These are phyloP conservation scores for Cornus kousa DNA, from an alignment of 148 eudicot species.

Conservation along the genomic window DNA sequence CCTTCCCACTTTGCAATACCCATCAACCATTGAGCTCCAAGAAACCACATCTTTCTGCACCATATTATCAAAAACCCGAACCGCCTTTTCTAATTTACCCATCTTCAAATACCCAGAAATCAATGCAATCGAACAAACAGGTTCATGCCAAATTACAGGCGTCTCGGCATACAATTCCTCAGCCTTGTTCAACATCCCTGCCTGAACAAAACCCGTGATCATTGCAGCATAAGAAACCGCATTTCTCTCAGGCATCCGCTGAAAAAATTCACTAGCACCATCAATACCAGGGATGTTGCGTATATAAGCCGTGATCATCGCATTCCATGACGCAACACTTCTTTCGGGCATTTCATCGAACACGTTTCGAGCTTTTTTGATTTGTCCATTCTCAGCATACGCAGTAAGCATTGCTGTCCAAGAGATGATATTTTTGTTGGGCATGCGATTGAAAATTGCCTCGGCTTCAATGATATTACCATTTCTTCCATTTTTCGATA, in stretches of 20 bases:
- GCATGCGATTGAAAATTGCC: constrained; percentile 39
- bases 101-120: constrained; percentile 53
- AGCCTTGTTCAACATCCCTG: constrained; percentile 45
- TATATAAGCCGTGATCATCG: constrained; percentile 54
- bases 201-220: constrained; percentile 46
- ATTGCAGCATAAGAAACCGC: constrained; percentile 55
- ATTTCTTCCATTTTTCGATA: constrained; percentile 41
- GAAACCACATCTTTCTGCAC: constrained; percentile 57
- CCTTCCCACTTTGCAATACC: constrained; percentile 43
- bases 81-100: constrained; percentile 41
- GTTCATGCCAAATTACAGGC: constrained; percentile 53
- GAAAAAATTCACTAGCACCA: constrained; percentile 50
- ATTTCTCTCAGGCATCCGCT: constrained; percentile 46
- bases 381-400: constrained; percentile 38
- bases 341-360: constrained; percentile 61
- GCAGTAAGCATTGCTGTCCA: constrained; percentile 59
- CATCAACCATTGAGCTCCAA: constrained; percentile 70
- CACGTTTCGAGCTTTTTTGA: constrained; percentile 44
- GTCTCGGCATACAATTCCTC: constrained; percentile 35
- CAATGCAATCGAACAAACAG: constrained; percentile 55
- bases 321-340: constrained; percentile 61
- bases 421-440: constrained; percentile 37
- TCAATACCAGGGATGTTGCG: constrained; percentile 20
- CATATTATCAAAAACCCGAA: constrained; percentile 42
- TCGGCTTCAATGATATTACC: constrained; percentile 53